A percentile compares a stretch with the other conserved stretches of the same genome.
phyloP scores from a whole-genome alignment of 257 asterid species.

The Solanum commersonii region DNA sequence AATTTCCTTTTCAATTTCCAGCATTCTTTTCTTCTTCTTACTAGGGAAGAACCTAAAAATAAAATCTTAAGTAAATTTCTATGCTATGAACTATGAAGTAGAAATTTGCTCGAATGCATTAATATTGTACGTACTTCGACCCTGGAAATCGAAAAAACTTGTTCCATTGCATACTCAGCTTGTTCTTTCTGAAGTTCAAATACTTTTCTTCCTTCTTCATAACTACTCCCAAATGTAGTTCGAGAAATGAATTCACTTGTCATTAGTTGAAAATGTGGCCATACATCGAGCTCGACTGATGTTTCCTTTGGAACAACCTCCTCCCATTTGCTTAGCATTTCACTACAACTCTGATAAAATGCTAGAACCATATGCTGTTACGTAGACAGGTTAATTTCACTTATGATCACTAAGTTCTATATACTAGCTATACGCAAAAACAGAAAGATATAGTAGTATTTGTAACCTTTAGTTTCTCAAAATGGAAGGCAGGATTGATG shows the following conservation, averaged over 20 bases:
- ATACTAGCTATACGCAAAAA: not conserved
- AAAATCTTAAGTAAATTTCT: not conserved
- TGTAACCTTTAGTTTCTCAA: not conserved
- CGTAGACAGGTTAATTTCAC: not conserved
- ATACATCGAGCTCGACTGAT: conserved; percentile 26
- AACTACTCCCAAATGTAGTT: conserved; percentile 40
- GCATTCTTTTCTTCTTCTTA: conserved; percentile 17
- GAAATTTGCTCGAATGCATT: not conserved
- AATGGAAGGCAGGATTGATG: not conserved
- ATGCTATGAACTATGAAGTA: not conserved
- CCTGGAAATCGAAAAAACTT: conserved; percentile 26
- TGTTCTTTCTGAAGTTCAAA: conserved; percentile 3
- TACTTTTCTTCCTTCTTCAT: conserved; percentile 37
- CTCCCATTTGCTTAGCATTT: conserved; percentile 32
- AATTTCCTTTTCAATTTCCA: not conserved
- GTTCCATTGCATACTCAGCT: not conserved
- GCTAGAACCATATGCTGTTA: conserved; percentile 35
- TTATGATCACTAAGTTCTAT: not conserved
- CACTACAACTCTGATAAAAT: conserved; percentile 18
- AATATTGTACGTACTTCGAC: conserved; percentile 24
- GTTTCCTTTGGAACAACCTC: conserved; percentile 4
- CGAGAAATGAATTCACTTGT: conserved; percentile 36
- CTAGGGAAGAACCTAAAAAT: conserved; percentile 27
- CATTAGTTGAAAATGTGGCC: not conserved
- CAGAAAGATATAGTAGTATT: not conserved